These are phyloP conservation scores for Porcisia deanei DNA, from an alignment of 208 protist species.

Conservation along the genomic window DNA sequence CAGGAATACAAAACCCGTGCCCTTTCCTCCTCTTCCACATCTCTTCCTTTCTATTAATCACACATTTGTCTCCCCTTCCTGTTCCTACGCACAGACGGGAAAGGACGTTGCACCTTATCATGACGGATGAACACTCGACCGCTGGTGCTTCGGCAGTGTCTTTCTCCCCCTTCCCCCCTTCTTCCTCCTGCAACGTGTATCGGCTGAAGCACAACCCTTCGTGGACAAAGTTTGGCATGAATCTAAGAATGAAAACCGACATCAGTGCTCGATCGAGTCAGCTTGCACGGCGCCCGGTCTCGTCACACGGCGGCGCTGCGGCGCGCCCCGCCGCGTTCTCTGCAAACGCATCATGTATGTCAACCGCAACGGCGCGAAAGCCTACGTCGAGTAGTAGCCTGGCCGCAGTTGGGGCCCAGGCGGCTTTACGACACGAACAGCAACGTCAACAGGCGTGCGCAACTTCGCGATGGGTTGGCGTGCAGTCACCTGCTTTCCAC, in stretches of 20 bases:
- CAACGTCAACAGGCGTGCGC: neutral
- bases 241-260: neutral
- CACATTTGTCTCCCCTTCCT: neutral
- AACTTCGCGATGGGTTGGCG: neutral
- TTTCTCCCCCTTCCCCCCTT: too few relatives aligned
- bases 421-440: slow-evolving; percentile 24
- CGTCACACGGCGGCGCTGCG: neutral
- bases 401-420: slow-evolving; percentile 9
- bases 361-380: neutral
- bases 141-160: neutral
- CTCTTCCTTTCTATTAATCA: neutral
- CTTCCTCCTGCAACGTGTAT: slow-evolving; percentile 21
- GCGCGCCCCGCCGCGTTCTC: neutral
- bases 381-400: neutral
- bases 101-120: neutral
- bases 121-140: neutral
- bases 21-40: neutral
- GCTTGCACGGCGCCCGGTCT: neutral
- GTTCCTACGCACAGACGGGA: neutral
- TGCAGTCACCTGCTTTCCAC: neutral
- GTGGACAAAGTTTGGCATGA: slow-evolving; percentile 21
- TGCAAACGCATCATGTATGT: neutral
- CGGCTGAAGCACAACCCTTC: slow-evolving; percentile 34
- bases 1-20: neutral
- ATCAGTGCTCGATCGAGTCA: neutral